Base-by-base conservation (phyloP, 2,329 filamentous ascomycete species). In the Cucurbitaria berberidis region DNA sequence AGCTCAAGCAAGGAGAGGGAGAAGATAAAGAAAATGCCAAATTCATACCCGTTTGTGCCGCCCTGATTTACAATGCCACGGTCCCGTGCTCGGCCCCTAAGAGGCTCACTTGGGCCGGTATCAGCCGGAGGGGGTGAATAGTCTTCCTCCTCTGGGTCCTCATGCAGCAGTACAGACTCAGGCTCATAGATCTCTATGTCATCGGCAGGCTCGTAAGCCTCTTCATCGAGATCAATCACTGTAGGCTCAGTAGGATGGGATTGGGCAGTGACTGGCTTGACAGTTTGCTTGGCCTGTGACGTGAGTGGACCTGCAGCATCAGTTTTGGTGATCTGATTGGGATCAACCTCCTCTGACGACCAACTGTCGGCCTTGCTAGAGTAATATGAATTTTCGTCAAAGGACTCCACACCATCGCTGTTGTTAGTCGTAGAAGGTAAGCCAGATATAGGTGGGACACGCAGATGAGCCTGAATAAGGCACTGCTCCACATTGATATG, bases 331-430 rank as follows among this genome's bases (percentile, higher is more conserved):
- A 53, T 61, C 55, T 64, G 64, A 58, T 64, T 66, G 56, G 58
- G 51, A 57, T 73, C 72, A 68, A 55, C 53, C 51, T 77, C 74
- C 57, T 82, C 80, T 72, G 84, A 80, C 71, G 84, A 77, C 60
- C 92, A 96, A 74, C 93, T 90, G 80, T 93, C 88, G 59, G 84
- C 84, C 78, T 89, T 90, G 77, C 93, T 97, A 63, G 93, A 97
- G 81, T 98, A 97, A 76, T 96, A 96, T 35, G 92, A 95, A 71
- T 96, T 92, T 74, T 96, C 89, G 77, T 97, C 92, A 78, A 92
- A 90, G 30, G 91, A 95, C 75, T 93, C 90, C 82, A 83, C 89
- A 70, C 84, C 82, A 74, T 86, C 86, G 69, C 81, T 81, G 75
- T 87, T 81, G 78, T 85, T 84, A 81, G 81, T 80, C 53, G 76